A percentile compares a stretch with the other conserved stretches of the same genome.
Evolutionary conservation across 169 alveolate genomes (phyloP).

Genomic region (Eimeria necatrix): DNA sequence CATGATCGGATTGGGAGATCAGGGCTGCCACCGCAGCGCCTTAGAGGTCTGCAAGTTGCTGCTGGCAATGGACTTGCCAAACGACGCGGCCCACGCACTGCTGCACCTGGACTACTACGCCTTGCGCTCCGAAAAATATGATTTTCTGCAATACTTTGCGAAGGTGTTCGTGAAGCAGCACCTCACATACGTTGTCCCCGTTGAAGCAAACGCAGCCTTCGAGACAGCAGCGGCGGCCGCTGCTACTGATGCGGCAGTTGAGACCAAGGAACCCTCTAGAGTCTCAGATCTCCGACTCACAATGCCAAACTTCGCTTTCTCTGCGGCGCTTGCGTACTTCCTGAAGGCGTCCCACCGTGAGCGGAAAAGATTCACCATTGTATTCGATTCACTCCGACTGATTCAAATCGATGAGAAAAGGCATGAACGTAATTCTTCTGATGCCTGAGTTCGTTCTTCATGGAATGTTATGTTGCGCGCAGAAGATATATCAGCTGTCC

Average conservation of each 20-base stretch:
- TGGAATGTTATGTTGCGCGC: not conserved
- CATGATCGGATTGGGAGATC: slow-evolving; percentile 31
- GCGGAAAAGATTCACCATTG: not conserved
- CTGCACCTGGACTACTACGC: slow-evolving; percentile 59
- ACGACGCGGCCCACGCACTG: slow-evolving; percentile 64
- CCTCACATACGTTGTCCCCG: not conserved
- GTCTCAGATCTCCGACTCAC: slow-evolving; percentile 8
- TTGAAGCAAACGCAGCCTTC: not conserved
- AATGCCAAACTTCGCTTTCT: slow-evolving; percentile 77
- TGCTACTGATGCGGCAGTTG: not conserved
- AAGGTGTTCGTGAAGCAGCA: slow-evolving; percentile 8
- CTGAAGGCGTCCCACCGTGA: not conserved
- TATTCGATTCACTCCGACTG: too few relatives aligned
- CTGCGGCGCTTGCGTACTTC: slow-evolving; percentile 57
- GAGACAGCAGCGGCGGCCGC: not conserved
- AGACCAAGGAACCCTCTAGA: not conserved
- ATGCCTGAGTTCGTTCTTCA: too few relatives aligned
- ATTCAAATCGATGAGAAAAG: too few relatives aligned
- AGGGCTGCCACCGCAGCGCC: slow-evolving; percentile 60
- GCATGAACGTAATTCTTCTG: too few relatives aligned
- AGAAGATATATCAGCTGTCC: not conserved
- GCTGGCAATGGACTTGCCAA: slow-evolving; percentile 53
- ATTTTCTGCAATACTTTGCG: slow-evolving; percentile 30
- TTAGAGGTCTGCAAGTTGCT: slow-evolving; percentile 65
- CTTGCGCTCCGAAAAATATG: slow-evolving; percentile 50